phyloP scores from a whole-genome alignment of 176 grass and related monocot species.

The Rhynchospora pubera region DNA sequence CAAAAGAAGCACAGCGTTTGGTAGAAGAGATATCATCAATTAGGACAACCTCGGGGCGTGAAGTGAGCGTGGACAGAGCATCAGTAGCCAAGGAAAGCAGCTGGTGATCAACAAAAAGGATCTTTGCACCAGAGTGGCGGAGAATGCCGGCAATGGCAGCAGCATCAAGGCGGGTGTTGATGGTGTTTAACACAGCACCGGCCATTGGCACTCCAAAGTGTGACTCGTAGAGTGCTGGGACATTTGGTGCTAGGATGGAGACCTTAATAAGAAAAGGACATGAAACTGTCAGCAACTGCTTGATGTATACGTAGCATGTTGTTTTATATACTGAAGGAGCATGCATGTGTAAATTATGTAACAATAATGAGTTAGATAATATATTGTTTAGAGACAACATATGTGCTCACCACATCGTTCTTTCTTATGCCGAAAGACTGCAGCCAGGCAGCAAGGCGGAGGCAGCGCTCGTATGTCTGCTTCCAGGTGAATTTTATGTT shows the following conservation, averaged over 20 bases:
- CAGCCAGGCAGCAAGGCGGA: conserved; percentile 39
- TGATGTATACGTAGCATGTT: not conserved
- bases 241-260: conserved; percentile 52
- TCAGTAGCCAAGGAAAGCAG: conserved; percentile 30
- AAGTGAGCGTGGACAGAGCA: conserved; percentile 8
- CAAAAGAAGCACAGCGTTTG: not conserved
- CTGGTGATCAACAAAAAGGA: conserved; percentile 52
- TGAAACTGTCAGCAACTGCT: not conserved
- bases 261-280: conserved; percentile 24
- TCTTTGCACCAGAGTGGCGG: conserved; percentile 35
- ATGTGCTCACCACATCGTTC: conserved; percentile 40
- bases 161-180: conserved; percentile 52
- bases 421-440: conserved; percentile 27
- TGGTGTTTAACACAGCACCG: conserved; percentile 53
- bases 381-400: not conserved
- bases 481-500: conserved; percentile 35
- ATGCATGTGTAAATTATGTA: not conserved
- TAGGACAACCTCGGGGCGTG: conserved; percentile 27
- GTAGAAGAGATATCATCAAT: conserved; percentile 37
- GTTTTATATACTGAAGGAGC: too few relatives aligned
- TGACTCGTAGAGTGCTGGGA: conserved; percentile 55
- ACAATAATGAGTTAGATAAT: not conserved
- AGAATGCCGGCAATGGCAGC: conserved; percentile 33
- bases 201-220: conserved; percentile 78
- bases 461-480: conserved; percentile 41